Evolutionary conservation across 257 asterid species (phyloP).

Genomic region (Knoxia roxburghii): DNA sequence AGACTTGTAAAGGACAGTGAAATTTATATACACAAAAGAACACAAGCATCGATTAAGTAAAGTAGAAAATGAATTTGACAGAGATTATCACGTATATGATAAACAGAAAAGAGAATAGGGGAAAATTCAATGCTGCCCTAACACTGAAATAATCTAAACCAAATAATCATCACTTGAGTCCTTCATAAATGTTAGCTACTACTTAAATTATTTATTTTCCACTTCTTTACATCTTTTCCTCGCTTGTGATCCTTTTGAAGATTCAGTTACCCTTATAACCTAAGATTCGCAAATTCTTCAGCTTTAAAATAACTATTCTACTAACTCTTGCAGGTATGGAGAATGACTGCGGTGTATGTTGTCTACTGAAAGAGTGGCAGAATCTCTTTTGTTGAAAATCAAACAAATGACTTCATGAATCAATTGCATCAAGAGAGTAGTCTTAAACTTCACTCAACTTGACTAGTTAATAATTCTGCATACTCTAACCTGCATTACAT

Average conservation of each 20-base stretch:
- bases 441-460: background rate
- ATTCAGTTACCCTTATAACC: background rate
- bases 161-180: too few relatives aligned
- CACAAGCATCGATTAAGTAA: too few relatives aligned
- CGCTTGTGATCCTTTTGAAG: background rate
- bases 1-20: too few relatives aligned
- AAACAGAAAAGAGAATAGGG: too few relatives aligned
- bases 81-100: too few relatives aligned
- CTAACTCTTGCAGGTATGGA: background rate
- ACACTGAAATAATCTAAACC: too few relatives aligned
- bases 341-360: background rate
- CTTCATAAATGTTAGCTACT: too few relatives aligned
- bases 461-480: too few relatives aligned
- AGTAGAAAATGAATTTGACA: too few relatives aligned
- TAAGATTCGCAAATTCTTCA: background rate
- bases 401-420: background rate
- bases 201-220: background rate
- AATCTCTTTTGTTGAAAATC: background rate
- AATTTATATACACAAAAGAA: too few relatives aligned
- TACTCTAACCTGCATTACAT: background rate
- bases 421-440: background rate
- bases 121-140: too few relatives aligned
- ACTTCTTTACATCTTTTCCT: background rate
- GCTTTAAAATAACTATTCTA: background rate
- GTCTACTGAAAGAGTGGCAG: background rate